Conservation (phyloP, 805 yeast genomes). For the Lipomyces oligophaga region DNA sequence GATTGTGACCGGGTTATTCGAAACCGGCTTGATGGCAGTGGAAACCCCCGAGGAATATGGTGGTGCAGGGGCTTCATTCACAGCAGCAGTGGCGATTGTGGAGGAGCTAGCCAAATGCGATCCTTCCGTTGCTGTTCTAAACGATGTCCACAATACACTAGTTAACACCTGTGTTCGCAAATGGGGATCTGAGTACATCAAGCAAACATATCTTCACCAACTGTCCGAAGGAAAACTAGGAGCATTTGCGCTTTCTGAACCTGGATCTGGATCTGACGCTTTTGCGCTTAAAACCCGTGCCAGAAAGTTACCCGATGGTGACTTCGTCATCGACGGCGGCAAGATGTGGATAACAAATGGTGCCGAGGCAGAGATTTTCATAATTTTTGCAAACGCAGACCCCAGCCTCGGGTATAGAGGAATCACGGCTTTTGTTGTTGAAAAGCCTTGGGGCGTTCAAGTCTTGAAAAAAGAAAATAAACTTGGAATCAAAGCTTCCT, state of each 20-base stretch:
- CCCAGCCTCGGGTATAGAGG: constrained; percentile 45
- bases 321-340: constrained; percentile 41
- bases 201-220: constrained; percentile 42
- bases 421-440: constrained; percentile 44
- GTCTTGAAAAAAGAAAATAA: constrained; percentile 46
- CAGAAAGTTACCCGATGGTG: constrained; percentile 40
- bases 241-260: constrained; percentile 42
- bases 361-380: constrained; percentile 42
- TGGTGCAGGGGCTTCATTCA: constrained; percentile 46
- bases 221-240: constrained; percentile 40
- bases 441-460: constrained; percentile 41
- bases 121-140: constrained; percentile 43
- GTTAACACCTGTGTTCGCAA: constrained; percentile 43
- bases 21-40: constrained; percentile 45
- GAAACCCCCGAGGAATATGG: constrained; percentile 47
- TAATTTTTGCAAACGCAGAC: constrained; percentile 43
- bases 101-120: constrained; percentile 47
- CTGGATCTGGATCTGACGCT: constrained; percentile 45
- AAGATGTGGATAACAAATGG: constrained; percentile 49
- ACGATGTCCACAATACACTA: constrained; percentile 47
- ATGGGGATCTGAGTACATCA: constrained; percentile 40
- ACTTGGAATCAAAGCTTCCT: constrained; percentile 44
- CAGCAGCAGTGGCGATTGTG: constrained; percentile 45
- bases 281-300: constrained; percentile 44
- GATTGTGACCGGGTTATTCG: constrained; percentile 38